Evolutionary conservation across 768 basidiomycete species (phyloP).

Genomic region (Cystobasidium ongulense): DNA sequence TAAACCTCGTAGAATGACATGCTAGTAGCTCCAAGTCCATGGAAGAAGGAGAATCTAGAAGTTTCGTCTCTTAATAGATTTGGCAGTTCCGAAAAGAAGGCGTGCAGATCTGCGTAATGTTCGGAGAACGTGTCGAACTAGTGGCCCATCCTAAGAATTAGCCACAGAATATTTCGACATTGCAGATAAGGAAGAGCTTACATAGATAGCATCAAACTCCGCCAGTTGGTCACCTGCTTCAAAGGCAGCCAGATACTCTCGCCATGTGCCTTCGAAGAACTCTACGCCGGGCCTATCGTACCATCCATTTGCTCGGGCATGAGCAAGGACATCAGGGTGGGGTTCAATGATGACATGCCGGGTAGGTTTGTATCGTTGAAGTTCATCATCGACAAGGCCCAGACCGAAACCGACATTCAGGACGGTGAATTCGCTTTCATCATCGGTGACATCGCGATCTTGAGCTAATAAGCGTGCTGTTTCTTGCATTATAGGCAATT

Average conservation of each 20-base stretch:
- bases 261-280: conserved; percentile 87
- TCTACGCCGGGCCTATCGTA: conserved; percentile 65
- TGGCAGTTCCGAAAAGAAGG: conserved; percentile 73
- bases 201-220: conserved; percentile 77
- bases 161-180: conserved; percentile 48
- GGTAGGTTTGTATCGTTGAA: conserved; percentile 38
- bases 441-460: conserved; percentile 45
- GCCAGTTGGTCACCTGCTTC: conserved; percentile 57
- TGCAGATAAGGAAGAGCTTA: conserved; percentile 60
- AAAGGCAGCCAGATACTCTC: conserved; percentile 58
- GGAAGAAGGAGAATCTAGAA: conserved; percentile 84
- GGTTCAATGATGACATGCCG: conserved; percentile 85
- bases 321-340: conserved; percentile 77
- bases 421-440: conserved; percentile 51
- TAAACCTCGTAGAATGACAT: conserved; percentile 66
- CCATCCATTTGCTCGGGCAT: conserved; percentile 70
- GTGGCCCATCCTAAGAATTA: too few species aligned
- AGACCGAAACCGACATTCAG: conserved; percentile 91
- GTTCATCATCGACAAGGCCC: conserved; percentile 54
- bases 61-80: conserved; percentile 64
- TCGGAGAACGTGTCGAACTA: conserved; percentile 39
- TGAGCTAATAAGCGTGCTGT: conserved; percentile 63
- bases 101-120: conserved; percentile 54
- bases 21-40: conserved; percentile 93
- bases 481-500: conserved; percentile 70